Evolutionary conservation across 23 red algal genomes (phyloP).

Genomic region (Rhodosorus marinus): DNA sequence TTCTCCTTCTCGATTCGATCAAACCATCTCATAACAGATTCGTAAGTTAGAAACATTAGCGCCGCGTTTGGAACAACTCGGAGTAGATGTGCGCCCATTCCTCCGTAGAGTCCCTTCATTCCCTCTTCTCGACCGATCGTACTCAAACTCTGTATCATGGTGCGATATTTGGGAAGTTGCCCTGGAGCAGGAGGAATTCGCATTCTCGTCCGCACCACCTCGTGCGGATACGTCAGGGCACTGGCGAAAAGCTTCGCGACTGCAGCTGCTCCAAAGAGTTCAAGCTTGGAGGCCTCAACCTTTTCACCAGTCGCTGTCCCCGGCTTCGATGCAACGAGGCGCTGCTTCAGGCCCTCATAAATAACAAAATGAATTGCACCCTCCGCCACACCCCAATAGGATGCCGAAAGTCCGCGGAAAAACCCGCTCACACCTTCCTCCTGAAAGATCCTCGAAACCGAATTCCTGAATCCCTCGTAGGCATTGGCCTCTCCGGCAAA

Average conservation of each 20-base stretch:
- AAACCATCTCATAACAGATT: slow-evolving; percentile 1
- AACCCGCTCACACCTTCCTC: slow-evolving; percentile 39
- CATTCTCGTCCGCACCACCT: slow-evolving; percentile 39
- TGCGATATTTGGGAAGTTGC: slow-evolving; percentile 14
- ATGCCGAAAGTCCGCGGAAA: slow-evolving; percentile 28
- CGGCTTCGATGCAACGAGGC: neutral
- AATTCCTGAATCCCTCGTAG: slow-evolving; percentile 18
- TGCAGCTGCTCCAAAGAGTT: slow-evolving; percentile 15
- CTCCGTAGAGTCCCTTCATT: slow-evolving; percentile 16
- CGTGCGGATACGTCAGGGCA: slow-evolving; percentile 30
- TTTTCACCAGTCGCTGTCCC: neutral
- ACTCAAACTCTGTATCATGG: slow-evolving; percentile 8
- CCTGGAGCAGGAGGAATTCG: slow-evolving; percentile 3
- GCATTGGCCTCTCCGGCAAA: slow-evolving; percentile 37
- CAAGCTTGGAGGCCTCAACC: slow-evolving; percentile 5
- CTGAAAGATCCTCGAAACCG: slow-evolving; percentile 10
- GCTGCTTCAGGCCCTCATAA: slow-evolving; percentile 23
- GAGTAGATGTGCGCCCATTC: slow-evolving; percentile 30
- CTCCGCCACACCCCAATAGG: slow-evolving; percentile 40
- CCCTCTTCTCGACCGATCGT: slow-evolving; percentile 38
- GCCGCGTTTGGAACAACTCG: slow-evolving; percentile 40
- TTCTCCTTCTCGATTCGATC: too few species aligned
- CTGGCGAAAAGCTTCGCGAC: slow-evolving; percentile 22
- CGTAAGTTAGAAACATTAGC: slow-evolving; percentile 45
- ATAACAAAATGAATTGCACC: slow-evolving; percentile 27